Percentiles rank a stretch among this genome's conserved stretches.
These are phyloP conservation scores for Aspergillus uvarum DNA, from an alignment of 2,329 filamentous ascomycete genomes.

Conservation along the genomic window DNA sequence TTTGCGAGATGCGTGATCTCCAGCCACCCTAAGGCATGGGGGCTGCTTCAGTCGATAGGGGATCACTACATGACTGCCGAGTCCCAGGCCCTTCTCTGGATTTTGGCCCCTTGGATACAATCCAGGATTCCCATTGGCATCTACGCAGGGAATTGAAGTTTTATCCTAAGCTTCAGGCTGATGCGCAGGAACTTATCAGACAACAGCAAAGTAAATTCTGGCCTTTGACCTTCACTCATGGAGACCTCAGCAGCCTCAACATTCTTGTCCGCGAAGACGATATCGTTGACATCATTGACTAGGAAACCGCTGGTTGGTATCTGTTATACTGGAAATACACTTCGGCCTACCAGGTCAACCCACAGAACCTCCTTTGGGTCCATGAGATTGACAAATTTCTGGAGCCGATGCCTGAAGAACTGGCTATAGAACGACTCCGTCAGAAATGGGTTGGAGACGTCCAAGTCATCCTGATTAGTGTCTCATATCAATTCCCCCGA, in stretches of 20 bases:
- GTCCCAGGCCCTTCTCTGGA: constrained; percentile 26
- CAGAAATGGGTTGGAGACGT: too few species aligned
- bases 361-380: constrained; percentile 39
- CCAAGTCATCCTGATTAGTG: too few species aligned
- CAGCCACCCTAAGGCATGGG: constrained; percentile 24
- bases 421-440: too few species aligned
- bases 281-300: constrained; percentile 42
- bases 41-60: constrained; percentile 34
- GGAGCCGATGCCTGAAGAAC: too few species aligned
- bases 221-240: constrained; percentile 50
- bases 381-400: constrained; percentile 42
- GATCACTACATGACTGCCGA: constrained; percentile 35
- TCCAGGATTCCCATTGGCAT: constrained; percentile 40
- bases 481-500: too few species aligned
- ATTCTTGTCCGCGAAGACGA: constrained; percentile 37
- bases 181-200: constrained; percentile 36
- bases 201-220: constrained; percentile 29
- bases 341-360: constrained; percentile 43
- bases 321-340: constrained; percentile 37
- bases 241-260: constrained; percentile 48
- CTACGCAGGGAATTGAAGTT: constrained; percentile 33
- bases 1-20: constrained; percentile 34
- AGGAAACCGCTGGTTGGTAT: constrained; percentile 35
- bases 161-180: constrained; percentile 24
- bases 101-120: constrained; percentile 34